Evolutionary conservation across 441 rosid genomes (phyloP).

Genomic region (Capsella rubella): DNA sequence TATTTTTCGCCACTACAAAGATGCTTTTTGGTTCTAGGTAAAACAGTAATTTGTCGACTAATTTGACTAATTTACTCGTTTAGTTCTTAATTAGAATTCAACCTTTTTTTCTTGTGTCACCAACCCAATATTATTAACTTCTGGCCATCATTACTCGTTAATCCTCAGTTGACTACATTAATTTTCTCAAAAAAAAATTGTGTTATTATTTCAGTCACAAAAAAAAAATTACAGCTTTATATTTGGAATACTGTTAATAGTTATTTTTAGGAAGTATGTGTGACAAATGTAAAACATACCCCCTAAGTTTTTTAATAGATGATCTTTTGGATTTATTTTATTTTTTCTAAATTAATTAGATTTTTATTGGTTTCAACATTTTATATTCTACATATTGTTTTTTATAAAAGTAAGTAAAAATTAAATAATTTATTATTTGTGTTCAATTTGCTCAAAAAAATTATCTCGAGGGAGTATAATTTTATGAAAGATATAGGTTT

Average conservation of each 20-base stretch:
- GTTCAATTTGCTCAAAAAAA: no score
- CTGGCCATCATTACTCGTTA: slow-evolving; percentile 22
- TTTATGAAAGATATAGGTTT: no score
- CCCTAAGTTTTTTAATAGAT: no score
- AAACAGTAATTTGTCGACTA: slow-evolving; percentile 39
- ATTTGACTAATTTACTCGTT: slow-evolving; percentile 35
- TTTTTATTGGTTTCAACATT: no score
- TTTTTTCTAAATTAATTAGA: no score
- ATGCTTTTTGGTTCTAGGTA: slow-evolving; percentile 6
- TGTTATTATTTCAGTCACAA: no score
- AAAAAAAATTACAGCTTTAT: no score
- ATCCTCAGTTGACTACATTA: slow-evolving; percentile 21
- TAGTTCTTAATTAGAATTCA: slow-evolving; percentile 2
- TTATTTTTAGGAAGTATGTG: neutral
- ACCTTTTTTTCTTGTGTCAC: slow-evolving; percentile 23
- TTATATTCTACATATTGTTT: no score
- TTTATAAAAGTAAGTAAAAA: no score
- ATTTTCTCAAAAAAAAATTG: neutral
- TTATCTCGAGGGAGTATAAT: neutral
- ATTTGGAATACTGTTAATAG: neutral
- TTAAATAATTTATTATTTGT: no score
- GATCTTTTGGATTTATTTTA: no score
- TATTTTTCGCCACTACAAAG: neutral
- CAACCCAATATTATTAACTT: slow-evolving; percentile 34
- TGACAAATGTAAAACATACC: neutral